Conservation (phyloP, 1,139 yeast species). For the Debaryomyces sp. region DNA sequence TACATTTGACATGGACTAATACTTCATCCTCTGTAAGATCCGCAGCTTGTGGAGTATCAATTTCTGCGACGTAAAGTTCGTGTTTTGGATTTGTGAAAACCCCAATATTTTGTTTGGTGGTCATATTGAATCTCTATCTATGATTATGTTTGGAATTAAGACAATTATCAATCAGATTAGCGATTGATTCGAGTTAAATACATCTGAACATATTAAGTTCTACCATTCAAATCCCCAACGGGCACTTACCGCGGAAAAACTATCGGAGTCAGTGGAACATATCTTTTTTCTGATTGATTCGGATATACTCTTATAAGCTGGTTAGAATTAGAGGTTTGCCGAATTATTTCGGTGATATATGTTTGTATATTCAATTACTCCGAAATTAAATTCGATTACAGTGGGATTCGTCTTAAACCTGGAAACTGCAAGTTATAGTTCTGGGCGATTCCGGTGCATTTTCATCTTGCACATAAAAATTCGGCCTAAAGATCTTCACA, state of each 20-base stretch:
- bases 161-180: not conserved
- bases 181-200: not conserved
- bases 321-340: not conserved
- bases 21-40: constrained; percentile 13
- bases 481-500: not conserved
- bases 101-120: constrained; percentile 10
- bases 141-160: not conserved
- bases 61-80: constrained; percentile 11
- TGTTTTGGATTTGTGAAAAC: constrained; percentile 15
- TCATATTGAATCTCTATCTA: not conserved
- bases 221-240: not conserved
- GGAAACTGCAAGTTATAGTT: not conserved
- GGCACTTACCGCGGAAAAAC: constrained; percentile 1
- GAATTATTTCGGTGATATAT: not conserved
- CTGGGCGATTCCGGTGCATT: not conserved
- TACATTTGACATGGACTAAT: constrained; percentile 43
- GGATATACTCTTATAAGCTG: not conserved
- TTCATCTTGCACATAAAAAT: too few relatives aligned
- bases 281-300: not conserved
- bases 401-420: not conserved
- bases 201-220: not conserved
- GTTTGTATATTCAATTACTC: not conserved
- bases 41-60: constrained; percentile 9
- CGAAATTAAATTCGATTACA: not conserved
- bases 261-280: not conserved